A percentile compares a stretch with the other conserved stretches of the same genome.
These are phyloP conservation scores for Inonotus hispidus DNA, from an alignment of 1,284 basidiomycete species.

Conservation along the genomic window DNA sequence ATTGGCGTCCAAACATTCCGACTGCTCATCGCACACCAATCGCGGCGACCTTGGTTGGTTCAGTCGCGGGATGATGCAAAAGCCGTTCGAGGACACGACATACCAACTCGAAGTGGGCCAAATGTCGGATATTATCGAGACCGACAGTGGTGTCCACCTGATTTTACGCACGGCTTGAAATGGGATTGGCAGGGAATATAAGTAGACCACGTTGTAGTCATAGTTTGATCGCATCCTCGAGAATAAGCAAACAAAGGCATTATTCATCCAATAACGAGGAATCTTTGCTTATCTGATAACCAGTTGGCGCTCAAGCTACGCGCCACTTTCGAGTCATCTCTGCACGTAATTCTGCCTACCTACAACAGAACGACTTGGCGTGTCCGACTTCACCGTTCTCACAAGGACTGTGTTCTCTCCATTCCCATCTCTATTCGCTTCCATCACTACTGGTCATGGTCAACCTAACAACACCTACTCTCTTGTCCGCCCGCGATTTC, in stretches of 20 bases:
- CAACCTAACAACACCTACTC: background rate
- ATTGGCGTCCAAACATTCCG: conserved; percentile 73
- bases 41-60: conserved; percentile 89
- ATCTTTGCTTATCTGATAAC: too few relatives aligned
- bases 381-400: background rate
- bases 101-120: conserved; percentile 78
- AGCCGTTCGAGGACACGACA: conserved; percentile 92
- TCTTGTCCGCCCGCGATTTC: background rate
- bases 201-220: background rate
- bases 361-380: background rate
- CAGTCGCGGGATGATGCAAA: conserved; percentile 90
- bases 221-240: too few relatives aligned
- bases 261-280: too few relatives aligned
- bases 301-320: too few relatives aligned
- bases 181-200: background rate
- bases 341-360: too few relatives aligned
- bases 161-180: conserved; percentile 82
- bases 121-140: conserved; percentile 83
- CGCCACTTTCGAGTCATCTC: too few relatives aligned
- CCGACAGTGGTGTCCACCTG: conserved; percentile 95
- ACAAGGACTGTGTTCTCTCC: too few relatives aligned
- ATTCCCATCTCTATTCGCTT: background rate
- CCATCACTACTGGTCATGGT: background rate
- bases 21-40: conserved; percentile 81
- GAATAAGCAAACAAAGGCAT: too few relatives aligned